Evolutionary conservation across 75 land plant species (phyloP), one percentile per base, ranked within the genome.

Genomic region (Azolla pinnata): DNA sequence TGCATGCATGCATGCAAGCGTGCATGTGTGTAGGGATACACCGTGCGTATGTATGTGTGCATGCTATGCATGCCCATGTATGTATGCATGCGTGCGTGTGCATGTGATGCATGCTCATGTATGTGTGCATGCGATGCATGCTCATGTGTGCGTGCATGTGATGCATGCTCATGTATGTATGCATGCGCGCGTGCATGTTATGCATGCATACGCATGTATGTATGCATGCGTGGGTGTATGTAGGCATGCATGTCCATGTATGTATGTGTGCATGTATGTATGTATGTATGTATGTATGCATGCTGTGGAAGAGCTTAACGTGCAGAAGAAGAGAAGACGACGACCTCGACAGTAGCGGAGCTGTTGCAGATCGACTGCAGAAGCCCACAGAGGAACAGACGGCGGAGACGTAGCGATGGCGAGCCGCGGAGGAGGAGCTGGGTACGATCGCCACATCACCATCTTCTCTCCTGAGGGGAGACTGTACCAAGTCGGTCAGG

Each of bases 401-500:
- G 5, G 56, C 31, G 27, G 25, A 54, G 2, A 54, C 24, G 31
- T n/a, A n/a, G 52, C 31, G 64, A 74, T 0, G 1, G 82, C 82
- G 88, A 86, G 90, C 45, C 67, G 86, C 2, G 86, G 90, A 35
- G 78, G 77, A 28, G 86, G 86, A 60, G 90, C 75, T 44, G 86
- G 86, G 0, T 86, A 85, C 63, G 86, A 85, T 76, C 89, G 86
- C 14, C 88, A 85, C 62, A 85, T 85, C 24, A 85, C 88, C 33
- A 82, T 85, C 54, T 85, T 85, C 60, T 85, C 89, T 40, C 89
- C 89, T 38, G 86, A 85, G 44, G 90, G 90, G 27, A 79, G 86
- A 17, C 86, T 86, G 54, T 83, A 73, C 50, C 89, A 85, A 85
- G 89, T 85, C 0, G 89, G 89, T 82, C 46, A 57, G 73, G 25